Conservation (phyloP, 208 protist species). For the Angomonas deanei region DNA sequence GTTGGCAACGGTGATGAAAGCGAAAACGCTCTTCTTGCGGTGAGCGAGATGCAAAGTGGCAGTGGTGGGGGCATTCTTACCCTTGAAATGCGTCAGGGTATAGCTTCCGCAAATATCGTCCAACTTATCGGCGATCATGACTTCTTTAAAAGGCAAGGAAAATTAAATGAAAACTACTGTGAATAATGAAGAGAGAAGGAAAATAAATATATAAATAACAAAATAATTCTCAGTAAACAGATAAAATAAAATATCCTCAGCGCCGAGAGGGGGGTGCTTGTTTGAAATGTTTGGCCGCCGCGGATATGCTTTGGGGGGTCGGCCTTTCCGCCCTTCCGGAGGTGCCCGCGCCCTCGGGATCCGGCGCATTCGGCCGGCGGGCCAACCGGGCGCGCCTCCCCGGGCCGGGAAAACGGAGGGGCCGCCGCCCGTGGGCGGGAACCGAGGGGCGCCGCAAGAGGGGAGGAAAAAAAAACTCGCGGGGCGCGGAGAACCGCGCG, state of each 20-base stretch:
- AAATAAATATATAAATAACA: background rate
- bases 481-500: background rate
- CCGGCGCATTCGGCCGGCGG: too few relatives aligned
- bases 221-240: background rate
- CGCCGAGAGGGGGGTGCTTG: too few relatives aligned
- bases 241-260: too few relatives aligned
- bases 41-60: slow-evolving; percentile 31
- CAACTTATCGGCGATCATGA: slow-evolving; percentile 3
- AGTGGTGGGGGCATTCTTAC: slow-evolving; percentile 15
- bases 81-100: slow-evolving; percentile 43
- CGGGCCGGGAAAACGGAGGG: too few relatives aligned
- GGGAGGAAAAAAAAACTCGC: too few relatives aligned
- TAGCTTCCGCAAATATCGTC: slow-evolving; percentile 50
- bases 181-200: slow-evolving; percentile 1
- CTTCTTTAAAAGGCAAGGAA: background rate
- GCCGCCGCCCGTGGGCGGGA: too few relatives aligned
- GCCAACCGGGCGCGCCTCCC: too few relatives aligned
- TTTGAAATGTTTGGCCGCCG: too few relatives aligned
- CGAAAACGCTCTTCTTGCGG: slow-evolving; percentile 22
- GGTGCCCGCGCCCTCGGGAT: too few relatives aligned
- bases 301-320: too few relatives aligned
- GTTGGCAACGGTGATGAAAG: slow-evolving; percentile 32
- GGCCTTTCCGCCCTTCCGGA: too few relatives aligned
- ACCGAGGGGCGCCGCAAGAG: too few relatives aligned
- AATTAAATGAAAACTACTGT: slow-evolving; percentile 2